Evolutionary conservation across 371 early-diverging fungal species (phyloP).

Genomic region (Actinomortierella wolfii): DNA sequence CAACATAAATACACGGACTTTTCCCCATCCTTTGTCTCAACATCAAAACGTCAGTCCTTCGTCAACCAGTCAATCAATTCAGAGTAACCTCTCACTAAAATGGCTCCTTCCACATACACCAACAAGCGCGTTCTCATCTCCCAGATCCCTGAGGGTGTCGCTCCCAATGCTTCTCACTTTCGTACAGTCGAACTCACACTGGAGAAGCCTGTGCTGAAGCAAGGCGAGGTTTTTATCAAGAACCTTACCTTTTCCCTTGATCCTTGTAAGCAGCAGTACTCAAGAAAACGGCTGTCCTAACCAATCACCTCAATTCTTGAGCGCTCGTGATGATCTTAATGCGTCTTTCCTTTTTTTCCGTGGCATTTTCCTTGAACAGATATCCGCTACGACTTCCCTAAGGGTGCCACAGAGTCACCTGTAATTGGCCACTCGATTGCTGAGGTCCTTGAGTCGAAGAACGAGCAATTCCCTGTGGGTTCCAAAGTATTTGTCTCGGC

Average conservation of each 20-base stretch:
- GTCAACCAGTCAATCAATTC: too few species aligned
- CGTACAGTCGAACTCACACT: constrained; percentile 14
- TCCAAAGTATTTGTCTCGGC: constrained; percentile 9
- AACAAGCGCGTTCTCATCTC: constrained; percentile 14
- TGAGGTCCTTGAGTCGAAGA: constrained; percentile 21
- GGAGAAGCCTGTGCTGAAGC: constrained; percentile 28
- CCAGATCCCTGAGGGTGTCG: constrained; percentile 34
- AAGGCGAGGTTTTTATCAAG: constrained; percentile 44
- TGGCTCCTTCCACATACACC: not conserved
- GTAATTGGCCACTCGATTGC: constrained; percentile 32
- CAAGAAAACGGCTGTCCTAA: too few species aligned
- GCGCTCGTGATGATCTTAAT: too few species aligned
- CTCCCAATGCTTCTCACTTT: constrained; percentile 36
- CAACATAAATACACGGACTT: too few species aligned
- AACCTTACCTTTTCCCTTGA: constrained; percentile 42
- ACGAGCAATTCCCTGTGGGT: constrained; percentile 16
- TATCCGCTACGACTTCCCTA: constrained; percentile 22
- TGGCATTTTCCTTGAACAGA: constrained; percentile 7
- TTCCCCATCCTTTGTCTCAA: too few species aligned
- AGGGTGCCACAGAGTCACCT: constrained; percentile 7
- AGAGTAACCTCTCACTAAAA: too few species aligned
- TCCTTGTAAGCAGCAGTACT: constrained; percentile 52
- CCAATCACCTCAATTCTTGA: too few species aligned
- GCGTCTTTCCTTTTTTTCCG: not conserved
- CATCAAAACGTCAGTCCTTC: too few species aligned